Evolutionary conservation across 148 eudicot genomes (phyloP).

Genomic region (Chenopodium quinoa): DNA sequence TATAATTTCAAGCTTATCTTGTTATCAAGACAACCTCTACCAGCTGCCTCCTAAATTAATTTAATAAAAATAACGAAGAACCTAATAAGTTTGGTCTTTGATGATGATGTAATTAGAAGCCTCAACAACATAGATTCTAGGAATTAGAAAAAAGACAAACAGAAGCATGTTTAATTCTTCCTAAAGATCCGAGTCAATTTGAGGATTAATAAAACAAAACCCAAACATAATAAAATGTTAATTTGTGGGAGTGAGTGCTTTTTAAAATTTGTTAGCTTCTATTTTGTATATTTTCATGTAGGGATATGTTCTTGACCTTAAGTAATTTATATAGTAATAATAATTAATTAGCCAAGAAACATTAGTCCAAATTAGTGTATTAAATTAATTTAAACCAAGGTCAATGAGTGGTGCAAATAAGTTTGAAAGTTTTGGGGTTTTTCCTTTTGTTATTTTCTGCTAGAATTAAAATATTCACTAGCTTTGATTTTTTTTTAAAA

Average conservation of each 20-base stretch:
- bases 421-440: slow-evolving; percentile 11
- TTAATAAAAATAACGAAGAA: slow-evolving; percentile 19
- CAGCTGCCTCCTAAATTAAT: slow-evolving; percentile 27
- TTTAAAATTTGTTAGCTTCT: slow-evolving; percentile 33
- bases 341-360: slow-evolving; percentile 5
- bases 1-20: slow-evolving; percentile 38
- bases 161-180: slow-evolving; percentile 46
- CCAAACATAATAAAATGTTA: slow-evolving; percentile 14
- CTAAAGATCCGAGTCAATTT: slow-evolving; percentile 47
- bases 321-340: neutral
- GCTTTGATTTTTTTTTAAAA: neutral
- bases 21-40: slow-evolving; percentile 39
- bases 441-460: slow-evolving; percentile 20
- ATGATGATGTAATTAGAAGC: slow-evolving; percentile 45
- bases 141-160: slow-evolving; percentile 43
- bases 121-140: slow-evolving; percentile 48
- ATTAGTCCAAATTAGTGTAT: neutral
- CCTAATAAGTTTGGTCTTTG: slow-evolving; percentile 26
- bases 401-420: slow-evolving; percentile 23
- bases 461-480: slow-evolving; percentile 11
- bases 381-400: slow-evolving; percentile 6
- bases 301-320: slow-evolving; percentile 27
- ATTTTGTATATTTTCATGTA: slow-evolving; percentile 31
- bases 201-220: slow-evolving; percentile 9
- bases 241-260: slow-evolving; percentile 33